Evolutionary conservation across 2,329 filamentous ascomycete species (phyloP), one percentile per base, ranked within the genome.

Genomic region (Aspergillus ibericus): DNA sequence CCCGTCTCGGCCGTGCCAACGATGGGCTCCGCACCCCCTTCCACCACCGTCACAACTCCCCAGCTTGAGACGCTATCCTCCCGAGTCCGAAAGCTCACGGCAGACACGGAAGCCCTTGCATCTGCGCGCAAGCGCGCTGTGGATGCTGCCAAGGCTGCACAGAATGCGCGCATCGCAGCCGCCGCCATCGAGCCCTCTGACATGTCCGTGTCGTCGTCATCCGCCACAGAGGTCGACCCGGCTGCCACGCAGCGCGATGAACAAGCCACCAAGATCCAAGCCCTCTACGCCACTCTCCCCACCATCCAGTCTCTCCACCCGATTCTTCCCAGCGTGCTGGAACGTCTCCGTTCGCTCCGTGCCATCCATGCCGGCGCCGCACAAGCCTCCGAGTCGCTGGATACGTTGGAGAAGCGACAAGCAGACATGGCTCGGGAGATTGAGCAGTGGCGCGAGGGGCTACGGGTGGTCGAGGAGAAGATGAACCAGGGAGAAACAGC

Each of bases 281-380:
- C 93, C 1, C 84, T 99, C 5, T 97, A 97, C 75, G 89, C 90
- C 1, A 91, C 92, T 3, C 80, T 99, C 15, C 89, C 92, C 1
- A 95, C 91, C 0, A 95, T 99, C 59, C 92, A 96, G 75, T 90
- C 84, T 57, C 82, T 99, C 7, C 84, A 91, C 5, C 95, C 95
- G 1, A 82, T 96, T 16, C 82, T 99, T 4, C 93, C 95, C 1
- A 85, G 91, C 5, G 81, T 98, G 9, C 81, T 99, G 10, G 92
- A 97, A 68, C 85, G 95, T 25, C 79, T 99, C 52, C 85, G 93
- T 58, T 96, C 92, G 8, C 80, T 99, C 56, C 85, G 91, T 59
- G 86, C 88, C 13, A 88, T 98, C 51, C 95, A 99, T 70, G 87
- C 91, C 0, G 91, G 93, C 67, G 95, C 95, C 0, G 93, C 91